Percentiles rank a stretch among this genome's conserved stretches.
Conservation (phyloP, 768 basidiomycete species). For the Lenzites betulinus region DNA sequence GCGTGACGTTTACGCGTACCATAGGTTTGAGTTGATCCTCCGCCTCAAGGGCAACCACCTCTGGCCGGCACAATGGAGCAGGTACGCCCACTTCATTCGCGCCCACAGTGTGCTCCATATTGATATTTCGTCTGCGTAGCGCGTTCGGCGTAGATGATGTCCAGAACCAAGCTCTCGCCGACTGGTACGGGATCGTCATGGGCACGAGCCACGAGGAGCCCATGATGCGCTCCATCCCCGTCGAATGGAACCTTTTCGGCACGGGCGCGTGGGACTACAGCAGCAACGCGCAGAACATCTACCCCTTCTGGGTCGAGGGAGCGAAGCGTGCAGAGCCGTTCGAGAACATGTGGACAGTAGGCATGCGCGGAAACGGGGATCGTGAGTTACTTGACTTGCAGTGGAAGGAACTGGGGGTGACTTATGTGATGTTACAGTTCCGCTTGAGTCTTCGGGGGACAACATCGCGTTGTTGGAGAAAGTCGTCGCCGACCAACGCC, state of each 20-base stretch:
- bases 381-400: not conserved
- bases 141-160: constrained; percentile 62
- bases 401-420: not conserved
- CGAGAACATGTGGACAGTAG: constrained; percentile 66
- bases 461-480: constrained; percentile 54
- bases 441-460: constrained; percentile 47
- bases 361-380: constrained; percentile 60
- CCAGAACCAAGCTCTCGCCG: constrained; percentile 61
- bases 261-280: constrained; percentile 64
- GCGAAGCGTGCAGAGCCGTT: constrained; percentile 57
- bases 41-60: constrained; percentile 70
- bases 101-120: not conserved
- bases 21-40: constrained; percentile 65
- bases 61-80: constrained; percentile 52
- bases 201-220: constrained; percentile 78
- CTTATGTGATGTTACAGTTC: constrained; percentile 39
- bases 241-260: constrained; percentile 62
- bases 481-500: constrained; percentile 61
- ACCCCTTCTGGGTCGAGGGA: constrained; percentile 63
- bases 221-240: constrained; percentile 71
- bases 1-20: not conserved
- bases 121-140: constrained; percentile 18
- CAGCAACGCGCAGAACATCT: constrained; percentile 54
- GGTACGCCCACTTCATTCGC: constrained; percentile 36
- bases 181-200: constrained; percentile 70